Evolutionary conservation across 1,284 basidiomycete species (phyloP).

Genomic region (Pascua guehoae): DNA sequence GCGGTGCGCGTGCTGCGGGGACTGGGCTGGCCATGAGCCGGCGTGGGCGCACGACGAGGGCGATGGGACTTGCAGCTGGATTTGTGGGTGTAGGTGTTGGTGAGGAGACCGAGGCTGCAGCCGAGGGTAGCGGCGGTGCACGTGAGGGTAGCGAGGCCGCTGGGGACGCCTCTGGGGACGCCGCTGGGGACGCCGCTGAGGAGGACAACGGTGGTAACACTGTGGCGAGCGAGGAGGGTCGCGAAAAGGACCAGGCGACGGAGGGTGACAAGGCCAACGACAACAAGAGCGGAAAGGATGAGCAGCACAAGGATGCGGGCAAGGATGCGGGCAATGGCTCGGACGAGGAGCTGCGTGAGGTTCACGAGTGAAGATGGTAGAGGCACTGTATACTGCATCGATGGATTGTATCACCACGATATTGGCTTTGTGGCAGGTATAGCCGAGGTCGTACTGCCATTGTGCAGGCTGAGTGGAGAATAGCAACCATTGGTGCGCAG

Average conservation of each 20-base stretch:
- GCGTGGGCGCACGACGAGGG: not conserved
- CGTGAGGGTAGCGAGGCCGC: not conserved
- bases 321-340: not conserved
- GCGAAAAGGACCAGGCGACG: not conserved
- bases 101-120: not conserved
- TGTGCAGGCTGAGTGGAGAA: too few species aligned
- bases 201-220: not conserved
- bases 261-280: not conserved
- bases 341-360: slow-evolving; percentile 8
- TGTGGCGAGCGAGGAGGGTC: not conserved
- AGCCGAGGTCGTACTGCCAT: too few species aligned
- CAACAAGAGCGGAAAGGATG: not conserved
- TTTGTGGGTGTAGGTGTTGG: too few species aligned
- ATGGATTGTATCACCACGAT: too few species aligned
- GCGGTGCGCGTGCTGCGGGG: not conserved
- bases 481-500: too few species aligned
- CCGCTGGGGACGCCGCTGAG: not conserved
- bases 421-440: too few species aligned
- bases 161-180: not conserved
- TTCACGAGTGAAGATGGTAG: not conserved
- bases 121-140: not conserved
- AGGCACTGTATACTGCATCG: too few species aligned
- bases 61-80: not conserved
- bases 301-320: too few species aligned
- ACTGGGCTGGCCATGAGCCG: not conserved